Evolutionary conservation across 2,329 filamentous ascomycete species (phyloP).

Genomic region (Ambrosiella beaveri): DNA sequence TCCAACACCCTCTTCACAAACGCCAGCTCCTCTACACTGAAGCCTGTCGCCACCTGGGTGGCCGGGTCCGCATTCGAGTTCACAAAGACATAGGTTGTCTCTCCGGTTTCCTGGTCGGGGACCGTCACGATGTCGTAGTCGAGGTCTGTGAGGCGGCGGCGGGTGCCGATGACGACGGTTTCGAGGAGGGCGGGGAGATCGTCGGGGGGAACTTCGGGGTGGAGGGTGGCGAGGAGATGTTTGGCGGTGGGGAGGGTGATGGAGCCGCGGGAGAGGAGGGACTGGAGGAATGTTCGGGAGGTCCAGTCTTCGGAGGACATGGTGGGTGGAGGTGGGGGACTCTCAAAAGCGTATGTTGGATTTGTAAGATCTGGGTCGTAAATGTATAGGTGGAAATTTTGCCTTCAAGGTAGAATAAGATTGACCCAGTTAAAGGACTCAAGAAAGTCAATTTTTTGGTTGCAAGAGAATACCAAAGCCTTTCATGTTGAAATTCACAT

Average conservation of each 20-base stretch:
- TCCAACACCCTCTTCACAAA: conserved; percentile 81
- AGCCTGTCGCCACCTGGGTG: conserved; percentile 73
- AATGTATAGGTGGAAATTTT: too few species aligned
- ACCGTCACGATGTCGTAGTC: conserved; percentile 75
- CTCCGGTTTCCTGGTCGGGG: conserved; percentile 47
- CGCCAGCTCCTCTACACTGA: conserved; percentile 66
- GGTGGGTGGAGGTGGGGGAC: neutral
- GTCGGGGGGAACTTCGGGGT: conserved; percentile 30
- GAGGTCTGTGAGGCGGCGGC: conserved; percentile 56
- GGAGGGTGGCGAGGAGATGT: conserved; percentile 49
- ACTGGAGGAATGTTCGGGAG: conserved; percentile 77
- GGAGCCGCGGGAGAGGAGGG: conserved; percentile 60
- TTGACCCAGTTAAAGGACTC: too few species aligned
- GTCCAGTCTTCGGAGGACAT: conserved; percentile 4
- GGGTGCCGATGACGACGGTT: conserved; percentile 51
- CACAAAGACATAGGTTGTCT: conserved; percentile 64
- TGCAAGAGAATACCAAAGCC: neutral
- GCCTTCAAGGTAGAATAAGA: too few species aligned
- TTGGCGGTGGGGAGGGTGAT: conserved; percentile 60
- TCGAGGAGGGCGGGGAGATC: conserved; percentile 53
- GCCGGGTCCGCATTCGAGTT: conserved; percentile 74
- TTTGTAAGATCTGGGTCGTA: too few species aligned
- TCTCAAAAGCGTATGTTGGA: neutral
- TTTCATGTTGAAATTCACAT: neutral
- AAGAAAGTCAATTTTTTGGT: too few species aligned